Conservation (phyloP, 768 basidiomycete species). For the Melanogaster broomeanus region DNA sequence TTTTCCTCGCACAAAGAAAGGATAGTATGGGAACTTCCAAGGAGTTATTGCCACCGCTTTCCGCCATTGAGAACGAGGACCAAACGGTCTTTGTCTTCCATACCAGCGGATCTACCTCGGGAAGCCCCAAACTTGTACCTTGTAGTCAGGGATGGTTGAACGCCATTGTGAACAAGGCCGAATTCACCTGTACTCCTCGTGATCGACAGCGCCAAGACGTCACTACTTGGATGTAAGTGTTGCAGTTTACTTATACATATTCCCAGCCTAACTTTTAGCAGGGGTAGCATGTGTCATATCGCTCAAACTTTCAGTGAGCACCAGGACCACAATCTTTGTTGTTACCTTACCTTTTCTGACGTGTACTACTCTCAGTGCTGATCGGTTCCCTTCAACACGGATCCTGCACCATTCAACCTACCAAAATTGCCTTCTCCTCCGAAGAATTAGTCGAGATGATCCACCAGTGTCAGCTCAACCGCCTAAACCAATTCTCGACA, state of each 20-base stretch:
- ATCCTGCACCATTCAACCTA: slow-evolving; percentile 72
- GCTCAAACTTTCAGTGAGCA: slow-evolving; percentile 72
- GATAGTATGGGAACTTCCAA: slow-evolving; percentile 38
- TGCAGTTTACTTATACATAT: slow-evolving; percentile 15
- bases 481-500: slow-evolving; percentile 72
- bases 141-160: slow-evolving; percentile 69
- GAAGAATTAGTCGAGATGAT: slow-evolving; percentile 76
- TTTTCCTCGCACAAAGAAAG: slow-evolving; percentile 45
- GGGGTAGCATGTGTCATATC: slow-evolving; percentile 86
- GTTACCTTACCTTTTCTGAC: slow-evolving; percentile 25
- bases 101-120: slow-evolving; percentile 83
- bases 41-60: slow-evolving; percentile 45
- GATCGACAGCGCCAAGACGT: slow-evolving; percentile 62
- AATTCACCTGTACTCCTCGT: slow-evolving; percentile 49
- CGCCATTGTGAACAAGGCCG: slow-evolving; percentile 61
- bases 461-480: slow-evolving; percentile 63
- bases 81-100: slow-evolving; percentile 72
- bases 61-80: slow-evolving; percentile 31
- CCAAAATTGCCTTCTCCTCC: slow-evolving; percentile 61
- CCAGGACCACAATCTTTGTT: slow-evolving; percentile 14
- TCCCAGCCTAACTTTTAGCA: slow-evolving; percentile 41
- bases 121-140: slow-evolving; percentile 77
- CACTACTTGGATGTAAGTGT: slow-evolving; percentile 68
- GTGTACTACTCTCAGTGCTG: slow-evolving; percentile 45
- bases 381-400: slow-evolving; percentile 73